phyloP scores from a whole-genome alignment of 116 monocot species.

The Phalaenopsis hybrid region DNA sequence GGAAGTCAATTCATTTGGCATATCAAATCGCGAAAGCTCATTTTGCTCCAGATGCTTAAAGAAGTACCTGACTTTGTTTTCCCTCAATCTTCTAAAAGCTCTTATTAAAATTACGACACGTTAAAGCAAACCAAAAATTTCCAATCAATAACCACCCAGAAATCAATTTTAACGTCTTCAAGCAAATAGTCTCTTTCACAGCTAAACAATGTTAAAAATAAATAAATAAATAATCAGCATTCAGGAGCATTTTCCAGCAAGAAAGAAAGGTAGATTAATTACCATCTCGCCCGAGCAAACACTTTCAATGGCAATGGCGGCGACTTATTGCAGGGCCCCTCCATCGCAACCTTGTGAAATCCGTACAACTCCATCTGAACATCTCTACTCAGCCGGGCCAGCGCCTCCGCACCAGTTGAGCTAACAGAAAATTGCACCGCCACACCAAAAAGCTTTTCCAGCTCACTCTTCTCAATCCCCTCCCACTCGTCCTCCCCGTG shows the following conservation, averaged over 20 bases:
- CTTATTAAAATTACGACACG: no score
- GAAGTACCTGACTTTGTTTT: no score
- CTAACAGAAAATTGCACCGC: constrained; percentile 12
- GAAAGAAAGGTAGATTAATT: neutral
- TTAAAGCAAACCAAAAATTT: no score
- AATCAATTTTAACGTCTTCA: no score
- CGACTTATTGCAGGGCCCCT: constrained; percentile 32
- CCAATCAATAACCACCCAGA: no score
- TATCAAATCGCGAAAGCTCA: no score
- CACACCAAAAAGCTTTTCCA: constrained; percentile 23
- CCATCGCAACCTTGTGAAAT: constrained; percentile 20
- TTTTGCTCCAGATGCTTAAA: no score
- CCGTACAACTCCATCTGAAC: constrained; percentile 27
- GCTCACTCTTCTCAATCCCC: constrained; percentile 32
- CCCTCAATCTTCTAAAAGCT: no score
- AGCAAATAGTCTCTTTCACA: no score
- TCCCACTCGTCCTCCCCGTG: constrained; percentile 34
- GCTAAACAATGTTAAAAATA: no score
- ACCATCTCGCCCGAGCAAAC: constrained; percentile 61
- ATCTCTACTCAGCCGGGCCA: constrained; percentile 20
- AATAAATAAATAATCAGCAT: no score
- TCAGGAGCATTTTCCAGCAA: neutral
- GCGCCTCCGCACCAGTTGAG: constrained; percentile 6
- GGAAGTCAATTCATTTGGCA: no score
- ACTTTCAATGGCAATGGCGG: constrained; percentile 57